Base-by-base conservation (phyloP, 371 early-diverging fungal species). In the Mycotypha africana region DNA sequence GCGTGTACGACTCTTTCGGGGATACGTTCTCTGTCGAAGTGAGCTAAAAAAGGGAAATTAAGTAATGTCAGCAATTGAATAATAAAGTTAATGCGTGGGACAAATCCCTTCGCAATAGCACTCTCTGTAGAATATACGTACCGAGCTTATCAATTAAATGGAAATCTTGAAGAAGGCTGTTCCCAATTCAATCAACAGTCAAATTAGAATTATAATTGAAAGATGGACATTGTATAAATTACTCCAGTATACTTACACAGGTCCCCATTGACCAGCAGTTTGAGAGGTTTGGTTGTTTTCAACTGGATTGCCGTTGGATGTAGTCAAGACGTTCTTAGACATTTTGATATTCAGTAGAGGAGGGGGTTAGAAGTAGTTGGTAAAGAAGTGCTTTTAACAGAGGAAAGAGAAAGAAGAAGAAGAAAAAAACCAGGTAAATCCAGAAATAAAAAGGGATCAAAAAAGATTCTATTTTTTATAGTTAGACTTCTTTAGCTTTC, bases 11-110 rank as follows among this genome's bases (percentile, higher is more conserved):
- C 70, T 40, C 70, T 45, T 42, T 78, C 74, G 34, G 77, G 70
- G 38, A 85, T 81, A 49, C 91, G 81, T 62, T 90, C 91, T 49
- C 84, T 84, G 72, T 89, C 88, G 76, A 90, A 90, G 67, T 86
- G 90, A 52, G 85, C 70, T 56, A 43, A 38, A 50, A 36, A 66
- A 40, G 20, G 32, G 40, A 45, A 34, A 51, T 45, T 38, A 39
- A 25, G 23, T 32, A 45, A 16, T 44, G 20, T 7, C 39, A 33
- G 9, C 4, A 5, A 11, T 14, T 6, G n/a, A 14, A 11, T 15
- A 11, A 11, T 14, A 11, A 8, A 8, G 30, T 28, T 28, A 12
- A 28, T 28, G 6, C 30, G 12, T n/a, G n/a, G n/a, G n/a, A n/a
- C n/a, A n/a, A n/a, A n/a, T n/a, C n/a, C n/a, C n/a, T 28, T 28